Evolutionary conservation across 306 rosid species (phyloP).

Genomic region (Echinosophora koreensis): DNA sequence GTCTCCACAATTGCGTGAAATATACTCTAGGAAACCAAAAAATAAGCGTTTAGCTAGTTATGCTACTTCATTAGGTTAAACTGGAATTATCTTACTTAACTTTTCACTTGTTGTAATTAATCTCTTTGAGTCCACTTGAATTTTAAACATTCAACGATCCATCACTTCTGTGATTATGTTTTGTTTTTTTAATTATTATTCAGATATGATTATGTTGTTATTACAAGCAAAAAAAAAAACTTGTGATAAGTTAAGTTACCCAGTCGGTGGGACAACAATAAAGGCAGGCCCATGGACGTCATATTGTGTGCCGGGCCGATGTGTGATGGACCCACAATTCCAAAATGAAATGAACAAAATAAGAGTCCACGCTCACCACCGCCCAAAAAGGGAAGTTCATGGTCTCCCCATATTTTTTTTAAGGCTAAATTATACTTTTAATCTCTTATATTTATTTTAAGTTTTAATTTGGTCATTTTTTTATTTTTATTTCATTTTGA

Average conservation of each 20-base stretch:
- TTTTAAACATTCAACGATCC: no score
- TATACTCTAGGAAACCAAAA: no score
- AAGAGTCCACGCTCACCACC: background rate
- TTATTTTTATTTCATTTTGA: no score
- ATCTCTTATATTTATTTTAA: no score
- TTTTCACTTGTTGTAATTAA: background rate
- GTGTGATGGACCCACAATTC: constrained; percentile 31
- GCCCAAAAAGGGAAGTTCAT: background rate
- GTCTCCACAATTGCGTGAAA: no score
- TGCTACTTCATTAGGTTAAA: no score
- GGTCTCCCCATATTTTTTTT: background rate
- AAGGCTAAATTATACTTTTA: no score
- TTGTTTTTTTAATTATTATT: no score
- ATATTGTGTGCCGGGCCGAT: constrained; percentile 31
- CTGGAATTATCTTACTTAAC: background rate
- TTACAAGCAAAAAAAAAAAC: background rate
- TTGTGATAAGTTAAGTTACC: background rate
- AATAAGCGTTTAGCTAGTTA: no score
- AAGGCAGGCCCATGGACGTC: constrained; percentile 3
- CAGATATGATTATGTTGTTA: background rate
- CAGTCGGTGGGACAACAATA: background rate
- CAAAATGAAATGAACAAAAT: constrained; percentile 21
- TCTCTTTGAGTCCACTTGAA: background rate
- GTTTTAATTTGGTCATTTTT: no score
- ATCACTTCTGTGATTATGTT: background rate